Conservation (phyloP, 179 eudicot species). For the Sideroxylon spinosum region DNA sequence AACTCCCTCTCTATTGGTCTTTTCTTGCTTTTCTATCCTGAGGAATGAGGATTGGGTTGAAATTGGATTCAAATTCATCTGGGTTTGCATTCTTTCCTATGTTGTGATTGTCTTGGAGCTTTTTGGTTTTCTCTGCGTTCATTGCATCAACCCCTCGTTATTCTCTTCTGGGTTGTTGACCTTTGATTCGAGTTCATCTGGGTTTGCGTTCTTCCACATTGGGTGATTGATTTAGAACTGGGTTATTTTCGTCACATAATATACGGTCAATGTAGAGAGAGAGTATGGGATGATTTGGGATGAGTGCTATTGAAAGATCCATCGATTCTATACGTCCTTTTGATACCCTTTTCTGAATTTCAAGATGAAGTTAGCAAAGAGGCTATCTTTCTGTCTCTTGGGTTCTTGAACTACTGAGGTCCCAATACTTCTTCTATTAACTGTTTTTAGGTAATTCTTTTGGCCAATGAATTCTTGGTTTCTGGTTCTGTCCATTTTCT, state of each 20-base stretch:
- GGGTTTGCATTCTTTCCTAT: too few relatives aligned
- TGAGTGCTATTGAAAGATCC: neutral
- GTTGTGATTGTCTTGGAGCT: too few relatives aligned
- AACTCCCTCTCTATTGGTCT: too few relatives aligned
- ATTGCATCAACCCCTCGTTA: too few relatives aligned
- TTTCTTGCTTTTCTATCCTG: too few relatives aligned
- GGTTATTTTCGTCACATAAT: neutral
- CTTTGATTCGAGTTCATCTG: slow-evolving; percentile 6
- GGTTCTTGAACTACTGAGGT: neutral
- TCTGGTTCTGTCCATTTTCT: slow-evolving; percentile 4
- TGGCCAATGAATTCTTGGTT: slow-evolving; percentile 8
- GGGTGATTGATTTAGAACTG: slow-evolving; percentile 6
- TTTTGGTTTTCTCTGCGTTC: too few relatives aligned
- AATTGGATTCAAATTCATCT: too few relatives aligned
- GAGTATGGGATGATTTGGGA: neutral
- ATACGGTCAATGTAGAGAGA: neutral
- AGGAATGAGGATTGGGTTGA: too few relatives aligned
- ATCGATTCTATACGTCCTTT: neutral
- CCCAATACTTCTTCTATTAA: neutral
- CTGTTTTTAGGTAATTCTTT: neutral
- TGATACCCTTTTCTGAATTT: neutral
- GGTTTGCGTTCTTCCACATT: neutral
- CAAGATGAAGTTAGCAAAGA: neutral
- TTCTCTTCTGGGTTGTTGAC: neutral
- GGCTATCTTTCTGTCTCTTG: neutral